Evolutionary conservation across 169 alveolate species (phyloP).

Genomic region (Plasmodium ovale): DNA sequence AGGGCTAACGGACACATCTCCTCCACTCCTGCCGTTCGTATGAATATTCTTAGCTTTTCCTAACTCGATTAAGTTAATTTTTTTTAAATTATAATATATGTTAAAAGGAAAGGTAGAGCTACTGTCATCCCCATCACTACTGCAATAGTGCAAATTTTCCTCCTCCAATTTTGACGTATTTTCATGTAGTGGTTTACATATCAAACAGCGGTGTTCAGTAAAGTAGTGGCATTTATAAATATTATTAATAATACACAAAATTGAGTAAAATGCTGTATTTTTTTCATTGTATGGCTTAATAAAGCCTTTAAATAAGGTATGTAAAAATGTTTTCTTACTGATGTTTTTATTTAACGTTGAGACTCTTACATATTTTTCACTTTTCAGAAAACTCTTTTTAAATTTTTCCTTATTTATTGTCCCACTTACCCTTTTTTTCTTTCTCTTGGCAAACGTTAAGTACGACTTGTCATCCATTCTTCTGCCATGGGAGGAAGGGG

Average conservation of each 20-base stretch:
- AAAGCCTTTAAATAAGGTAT: constrained; percentile 71
- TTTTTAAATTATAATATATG: constrained; percentile 33
- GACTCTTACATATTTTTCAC: constrained; percentile 46
- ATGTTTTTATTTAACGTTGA: constrained; percentile 49
- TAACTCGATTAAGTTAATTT: constrained; percentile 13
- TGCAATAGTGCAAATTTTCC: not conserved
- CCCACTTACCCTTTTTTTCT: constrained; percentile 67
- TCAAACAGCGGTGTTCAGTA: constrained; percentile 63
- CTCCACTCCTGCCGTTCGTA: not conserved
- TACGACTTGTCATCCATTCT: constrained; percentile 69
- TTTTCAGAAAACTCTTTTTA: constrained; percentile 53
- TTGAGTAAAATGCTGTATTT: constrained; percentile 62
- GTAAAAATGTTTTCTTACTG: constrained; percentile 52
- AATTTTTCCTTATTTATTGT: constrained; percentile 65
- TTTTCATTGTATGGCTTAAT: constrained; percentile 69
- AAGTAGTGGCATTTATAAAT: constrained; percentile 69
- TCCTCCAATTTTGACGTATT: constrained; percentile 7
- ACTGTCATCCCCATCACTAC: constrained; percentile 9
- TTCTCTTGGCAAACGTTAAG: constrained; percentile 57
- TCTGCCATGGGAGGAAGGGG: constrained; percentile 28
- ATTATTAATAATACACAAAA: constrained; percentile 66
- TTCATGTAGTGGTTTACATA: constrained; percentile 58
- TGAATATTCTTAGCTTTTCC: constrained; percentile 2
- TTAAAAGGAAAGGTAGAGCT: constrained; percentile 15
- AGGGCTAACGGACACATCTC: not conserved